phyloP scores from a whole-genome alignment of 1,284 basidiomycete genomes.

The Tausonia pullulans region DNA sequence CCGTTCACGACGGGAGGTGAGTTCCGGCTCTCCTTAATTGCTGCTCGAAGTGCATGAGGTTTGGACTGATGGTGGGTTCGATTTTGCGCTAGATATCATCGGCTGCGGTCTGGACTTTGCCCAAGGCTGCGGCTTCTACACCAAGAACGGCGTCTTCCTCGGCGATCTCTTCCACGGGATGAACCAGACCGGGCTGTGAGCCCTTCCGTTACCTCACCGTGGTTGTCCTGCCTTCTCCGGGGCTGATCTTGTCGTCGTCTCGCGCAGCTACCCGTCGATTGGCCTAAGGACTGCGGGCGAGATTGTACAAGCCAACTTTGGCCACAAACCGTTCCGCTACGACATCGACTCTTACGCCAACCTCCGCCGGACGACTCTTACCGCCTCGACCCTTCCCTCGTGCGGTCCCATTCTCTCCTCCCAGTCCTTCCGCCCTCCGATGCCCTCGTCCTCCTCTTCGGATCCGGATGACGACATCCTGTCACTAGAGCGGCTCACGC shows the following conservation, averaged over 20 bases:
- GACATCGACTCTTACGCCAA: conserved; percentile 74
- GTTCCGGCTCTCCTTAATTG: conserved; percentile 10
- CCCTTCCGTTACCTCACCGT: neutral
- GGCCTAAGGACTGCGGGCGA: conserved; percentile 69
- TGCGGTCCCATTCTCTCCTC: conserved; percentile 4
- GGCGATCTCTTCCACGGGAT: conserved; percentile 33
- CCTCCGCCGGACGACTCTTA: conserved; percentile 37
- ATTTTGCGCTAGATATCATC: conserved; percentile 49
- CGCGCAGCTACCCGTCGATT: conserved; percentile 70
- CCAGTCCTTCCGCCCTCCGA: conserved; percentile 23
- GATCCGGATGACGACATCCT: too few species aligned
- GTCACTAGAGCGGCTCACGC: too few species aligned
- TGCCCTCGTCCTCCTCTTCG: conserved; percentile 22
- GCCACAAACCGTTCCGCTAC: conserved; percentile 67
- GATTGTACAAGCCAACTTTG: conserved; percentile 69
- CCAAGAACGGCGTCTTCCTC: conserved; percentile 70
- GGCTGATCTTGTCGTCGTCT: conserved; percentile 44
- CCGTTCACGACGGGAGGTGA: conserved; percentile 43
- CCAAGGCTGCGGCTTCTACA: conserved; percentile 67
- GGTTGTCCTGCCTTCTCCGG: conserved; percentile 9
- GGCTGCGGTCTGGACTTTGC: conserved; percentile 85
- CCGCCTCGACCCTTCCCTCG: conserved; percentile 16
- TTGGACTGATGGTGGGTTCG: conserved; percentile 38
- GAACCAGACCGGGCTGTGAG: conserved; percentile 27
- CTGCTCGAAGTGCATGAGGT: conserved; percentile 9